Evolutionary conservation across 495 filamentous ascomycete species (phyloP), one percentile per base, ranked within the genome.

Genomic region (Xylaria castorea): DNA sequence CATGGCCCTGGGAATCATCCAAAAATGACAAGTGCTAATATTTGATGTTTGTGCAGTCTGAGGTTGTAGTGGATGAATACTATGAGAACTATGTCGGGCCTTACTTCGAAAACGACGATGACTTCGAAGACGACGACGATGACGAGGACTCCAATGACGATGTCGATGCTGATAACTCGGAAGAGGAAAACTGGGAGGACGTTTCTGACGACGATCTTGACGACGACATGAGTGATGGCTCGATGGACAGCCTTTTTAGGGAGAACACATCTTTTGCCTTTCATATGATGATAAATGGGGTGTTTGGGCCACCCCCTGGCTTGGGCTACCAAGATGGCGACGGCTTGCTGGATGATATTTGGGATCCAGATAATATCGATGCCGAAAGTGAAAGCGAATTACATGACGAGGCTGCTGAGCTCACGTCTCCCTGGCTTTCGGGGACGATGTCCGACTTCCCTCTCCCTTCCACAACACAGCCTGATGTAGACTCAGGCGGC

Each of bases 71-170:
- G 20, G 46, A 63, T 27, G 6, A 51, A 20, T 30, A 64, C 38
- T 71, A 71, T 32, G n/a, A 64, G 7, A n/a, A 48, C 12, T 63
- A 53, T 38, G 68, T 71, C 32, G 14, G 36, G 68, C 68, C 68
- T 63, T 64, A 38, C 58, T 63, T 63, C 44, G 32, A 51, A 12
- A 36, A 51, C 27, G 38, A 36, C 16, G 4, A 11, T 38, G 30
- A 27, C 57, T 20, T 25, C 16, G 32, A 38, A n/a, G 5, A 3
- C 20, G 4, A 42, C 2, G 38, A 57, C 3, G 46, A 3, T 11
- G 3, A 40, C 12, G 38, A 57, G 1, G 46, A 48, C 14, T 30
- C 9, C n/a, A 11, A 51, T 14, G n/a, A 14, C 12, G 42, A 30
- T 22, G 18, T 4, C 22, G 44, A 18, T 5, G 25, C 30, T 53